These are phyloP conservation scores for Lophiostoma macrostomum DNA, from an alignment of 495 filamentous ascomycete genomes.

Conservation along the genomic window DNA sequence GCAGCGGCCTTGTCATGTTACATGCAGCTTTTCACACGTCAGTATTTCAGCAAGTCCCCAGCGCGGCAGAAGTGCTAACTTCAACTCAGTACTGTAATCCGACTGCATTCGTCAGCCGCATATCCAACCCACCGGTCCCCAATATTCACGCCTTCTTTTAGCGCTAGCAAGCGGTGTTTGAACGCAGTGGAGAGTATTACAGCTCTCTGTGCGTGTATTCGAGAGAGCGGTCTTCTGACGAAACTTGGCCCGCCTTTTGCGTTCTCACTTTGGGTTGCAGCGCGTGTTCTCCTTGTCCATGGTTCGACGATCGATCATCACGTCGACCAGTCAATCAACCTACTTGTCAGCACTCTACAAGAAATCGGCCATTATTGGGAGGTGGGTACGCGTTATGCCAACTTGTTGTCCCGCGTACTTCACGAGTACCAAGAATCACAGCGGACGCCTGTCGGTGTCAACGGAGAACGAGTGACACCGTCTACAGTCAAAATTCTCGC, in stretches of 20 bases:
- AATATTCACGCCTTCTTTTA: constrained; percentile 82
- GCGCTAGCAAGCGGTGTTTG: constrained; percentile 75
- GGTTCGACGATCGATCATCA: constrained; percentile 81
- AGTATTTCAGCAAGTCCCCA: constrained; percentile 33
- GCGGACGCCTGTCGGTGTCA: constrained; percentile 48
- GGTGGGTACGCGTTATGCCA: constrained; percentile 76
- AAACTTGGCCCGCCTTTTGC: constrained; percentile 85
- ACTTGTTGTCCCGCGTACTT: constrained; percentile 75
- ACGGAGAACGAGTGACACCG: constrained; percentile 69
- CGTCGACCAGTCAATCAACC: constrained; percentile 69
- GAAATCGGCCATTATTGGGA: constrained; percentile 81
- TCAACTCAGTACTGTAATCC: constrained; percentile 73
- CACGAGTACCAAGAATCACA: constrained; percentile 80
- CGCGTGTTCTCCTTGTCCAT: constrained; percentile 78
- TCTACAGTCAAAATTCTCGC: constrained; percentile 80
- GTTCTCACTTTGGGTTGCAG: constrained; percentile 90
- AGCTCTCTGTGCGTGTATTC: constrained; percentile 69
- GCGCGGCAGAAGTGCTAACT: constrained; percentile 13
- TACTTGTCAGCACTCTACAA: constrained; percentile 75
- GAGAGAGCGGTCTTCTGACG: constrained; percentile 65
- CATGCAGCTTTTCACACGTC: constrained; percentile 73
- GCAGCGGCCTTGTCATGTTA: constrained; percentile 86
- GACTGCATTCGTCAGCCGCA: constrained; percentile 86
- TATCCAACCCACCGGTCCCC: constrained; percentile 83
- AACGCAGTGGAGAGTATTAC: constrained; percentile 80